Conservation (phyloP, 169 alveolate species). For the Amoebophrya sp. region DNA sequence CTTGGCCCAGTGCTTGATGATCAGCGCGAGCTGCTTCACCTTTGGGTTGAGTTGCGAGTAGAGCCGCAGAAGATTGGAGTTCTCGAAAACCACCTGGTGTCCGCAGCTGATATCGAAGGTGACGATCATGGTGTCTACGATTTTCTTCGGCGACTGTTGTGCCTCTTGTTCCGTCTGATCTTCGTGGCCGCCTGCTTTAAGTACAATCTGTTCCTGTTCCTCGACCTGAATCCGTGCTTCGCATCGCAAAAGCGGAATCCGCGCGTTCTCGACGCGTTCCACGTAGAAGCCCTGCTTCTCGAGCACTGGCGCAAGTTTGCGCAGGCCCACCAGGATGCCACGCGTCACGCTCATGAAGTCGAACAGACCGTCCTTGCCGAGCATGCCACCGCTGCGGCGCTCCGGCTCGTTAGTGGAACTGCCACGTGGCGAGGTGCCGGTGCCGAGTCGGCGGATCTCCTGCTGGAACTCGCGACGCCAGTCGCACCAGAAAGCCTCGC, state of each 20-base stretch:
- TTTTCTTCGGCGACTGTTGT: background rate
- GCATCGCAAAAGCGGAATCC: background rate
- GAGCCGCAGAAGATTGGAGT: background rate
- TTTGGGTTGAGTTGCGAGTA: background rate
- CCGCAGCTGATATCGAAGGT: background rate
- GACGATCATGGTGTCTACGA: background rate
- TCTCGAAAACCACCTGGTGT: background rate
- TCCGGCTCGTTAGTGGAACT: background rate
- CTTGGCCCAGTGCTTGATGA: constrained; percentile 2
- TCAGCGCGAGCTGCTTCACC: background rate
- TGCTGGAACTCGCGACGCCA: background rate
- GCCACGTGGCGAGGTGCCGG: too few species aligned
- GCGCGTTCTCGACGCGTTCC: constrained; percentile 19
- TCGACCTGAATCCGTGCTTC: background rate
- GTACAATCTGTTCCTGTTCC: background rate
- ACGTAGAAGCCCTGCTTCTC: background rate
- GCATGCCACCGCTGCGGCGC: background rate
- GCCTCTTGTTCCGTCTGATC: background rate
- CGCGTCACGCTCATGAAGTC: background rate
- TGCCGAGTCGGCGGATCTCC: too few species aligned
- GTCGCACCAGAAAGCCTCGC: constrained; percentile 21
- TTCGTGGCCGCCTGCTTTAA: background rate
- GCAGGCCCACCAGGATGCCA: background rate
- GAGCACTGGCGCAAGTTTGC: background rate
- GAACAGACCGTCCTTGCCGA: background rate